Base-by-base conservation (phyloP, 257 asterid genomes). In the Solanum lycopersicoides region DNA sequence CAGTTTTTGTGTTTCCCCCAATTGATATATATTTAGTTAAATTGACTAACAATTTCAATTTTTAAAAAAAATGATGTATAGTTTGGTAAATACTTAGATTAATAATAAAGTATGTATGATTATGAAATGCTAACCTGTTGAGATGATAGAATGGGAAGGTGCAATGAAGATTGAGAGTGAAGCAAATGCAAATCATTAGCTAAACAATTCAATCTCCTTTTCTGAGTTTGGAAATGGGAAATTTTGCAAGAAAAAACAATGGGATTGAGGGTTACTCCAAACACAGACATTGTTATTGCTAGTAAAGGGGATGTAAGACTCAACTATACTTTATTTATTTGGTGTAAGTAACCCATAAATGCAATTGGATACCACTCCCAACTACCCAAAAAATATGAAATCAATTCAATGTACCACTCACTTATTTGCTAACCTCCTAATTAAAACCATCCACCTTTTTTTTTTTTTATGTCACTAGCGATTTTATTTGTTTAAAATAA, bases 71-170 rank as follows among this genome's bases (percentile, higher is more conserved):
- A 28, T 28, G 39, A 35, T 35, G 6, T 35, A 35, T 35, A 35
- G 39, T 35, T 35, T 35, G 39, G 39, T 35, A 35, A 35, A 35
- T 35, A 35, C 39, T 35, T 35, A 35, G 39, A 35, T 35, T 35
- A 35, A 35, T 35, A 35, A 1, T 6, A 35, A 35, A 35, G 39
- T 35, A 35, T 6, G 39, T 35, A 35, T 35, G 39, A 35, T 35
- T 35, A 35, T 35, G 39, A 35, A 35, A 35, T 35, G 63, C 86
- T 66, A 23, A 87, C 90, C 90, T 89, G 79, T 9, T 86, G 32
- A 73, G 90, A 56, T 45, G 89, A 89, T 28, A 82, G 82, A 50
- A 73, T 73, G 20, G 87, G 85, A 44, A 69, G 68, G 4, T 66
- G 91, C 21, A 53, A 44, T 12, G 79, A 85, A 66, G 47, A 39